Percentiles rank a stretch among this genome's conserved stretches.
phyloP scores from a whole-genome alignment of 257 asterid species.

The Przewalskia tangutica region DNA sequence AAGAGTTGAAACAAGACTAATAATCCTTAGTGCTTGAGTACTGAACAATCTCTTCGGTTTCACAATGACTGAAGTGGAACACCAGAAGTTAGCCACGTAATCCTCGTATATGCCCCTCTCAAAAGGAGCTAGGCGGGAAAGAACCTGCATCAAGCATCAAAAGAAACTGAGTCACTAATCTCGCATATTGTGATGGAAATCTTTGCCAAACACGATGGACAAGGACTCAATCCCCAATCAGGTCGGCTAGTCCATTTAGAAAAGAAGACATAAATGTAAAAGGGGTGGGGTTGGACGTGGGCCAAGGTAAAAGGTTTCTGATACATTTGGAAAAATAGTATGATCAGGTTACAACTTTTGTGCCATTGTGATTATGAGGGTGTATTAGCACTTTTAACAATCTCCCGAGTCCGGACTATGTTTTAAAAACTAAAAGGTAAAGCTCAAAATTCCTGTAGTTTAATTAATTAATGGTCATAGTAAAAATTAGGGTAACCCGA shows the following conservation, averaged over 20 bases:
- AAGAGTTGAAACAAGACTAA: slow-evolving; percentile 69
- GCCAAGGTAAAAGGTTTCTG: not conserved
- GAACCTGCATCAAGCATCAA: slow-evolving; percentile 49
- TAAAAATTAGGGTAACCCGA: not conserved
- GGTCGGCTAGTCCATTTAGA: not conserved
- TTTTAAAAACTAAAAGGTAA: not conserved
- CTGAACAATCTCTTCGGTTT: slow-evolving; percentile 92
- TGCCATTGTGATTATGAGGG: not conserved
- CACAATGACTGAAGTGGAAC: slow-evolving; percentile 64
- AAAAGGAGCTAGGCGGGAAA: slow-evolving; percentile 89
- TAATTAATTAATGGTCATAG: not conserved
- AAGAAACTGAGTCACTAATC: not conserved
- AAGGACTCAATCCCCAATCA: not conserved
- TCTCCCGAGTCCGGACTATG: not conserved
- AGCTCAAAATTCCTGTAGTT: slow-evolving; percentile 1
- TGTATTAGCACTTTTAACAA: not conserved
- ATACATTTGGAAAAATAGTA: not conserved
- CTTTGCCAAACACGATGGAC: not conserved
- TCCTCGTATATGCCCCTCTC: slow-evolving; percentile 98
- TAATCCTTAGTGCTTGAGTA: slow-evolving; percentile 49
- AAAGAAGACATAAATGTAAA: not conserved
- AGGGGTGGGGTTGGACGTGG: too few species aligned
- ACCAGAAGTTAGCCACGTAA: slow-evolving; percentile 98
- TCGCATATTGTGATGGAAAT: not conserved
- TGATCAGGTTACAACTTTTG: not conserved